phyloP scores from a whole-genome alignment of 352 stramenopile genomes.

The Globisporangium viniferum region DNA sequence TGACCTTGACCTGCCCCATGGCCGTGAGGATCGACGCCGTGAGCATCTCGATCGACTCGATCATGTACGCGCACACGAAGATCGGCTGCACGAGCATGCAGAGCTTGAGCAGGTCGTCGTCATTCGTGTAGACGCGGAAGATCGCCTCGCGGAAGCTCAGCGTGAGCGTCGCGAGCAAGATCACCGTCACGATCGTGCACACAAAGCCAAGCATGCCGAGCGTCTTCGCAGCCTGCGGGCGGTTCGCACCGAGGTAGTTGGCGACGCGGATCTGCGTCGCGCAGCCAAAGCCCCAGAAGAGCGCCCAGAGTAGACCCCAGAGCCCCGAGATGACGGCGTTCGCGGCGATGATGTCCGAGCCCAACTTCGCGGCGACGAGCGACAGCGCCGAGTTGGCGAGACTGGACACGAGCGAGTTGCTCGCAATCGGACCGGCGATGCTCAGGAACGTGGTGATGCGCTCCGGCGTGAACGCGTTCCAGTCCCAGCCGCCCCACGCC shows the following conservation, averaged over 20 bases:
- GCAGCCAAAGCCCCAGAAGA: conserved; percentile 80
- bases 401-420: conserved; percentile 70
- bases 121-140: conserved; percentile 48
- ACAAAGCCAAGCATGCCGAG: conserved; percentile 58
- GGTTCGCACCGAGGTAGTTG: conserved; percentile 72
- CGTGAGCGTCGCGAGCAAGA: conserved; percentile 35
- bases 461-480: conserved; percentile 51
- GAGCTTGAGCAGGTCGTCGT: conserved; percentile 42
- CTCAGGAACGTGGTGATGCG: conserved; percentile 60
- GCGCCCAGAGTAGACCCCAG: conserved; percentile 65
- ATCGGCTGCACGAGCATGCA: conserved; percentile 47
- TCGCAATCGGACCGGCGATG: conserved; percentile 59
- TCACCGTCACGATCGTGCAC: conserved; percentile 51
- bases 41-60: conserved; percentile 54
- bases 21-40: conserved; percentile 39
- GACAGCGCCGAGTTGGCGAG: conserved; percentile 68
- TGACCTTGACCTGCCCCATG: conserved; percentile 56
- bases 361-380: conserved; percentile 66
- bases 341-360: conserved; percentile 71
- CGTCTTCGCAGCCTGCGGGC: conserved; percentile 57
- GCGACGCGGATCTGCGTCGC: conserved; percentile 75
- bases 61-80: conserved; percentile 44
- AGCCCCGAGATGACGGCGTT: conserved; percentile 70
- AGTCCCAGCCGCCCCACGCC: conserved; percentile 70
- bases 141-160: conserved; percentile 31